These are phyloP conservation scores for Blastocystis sp. DNA, from an alignment of 352 stramenopile genomes.

Conservation along the genomic window DNA sequence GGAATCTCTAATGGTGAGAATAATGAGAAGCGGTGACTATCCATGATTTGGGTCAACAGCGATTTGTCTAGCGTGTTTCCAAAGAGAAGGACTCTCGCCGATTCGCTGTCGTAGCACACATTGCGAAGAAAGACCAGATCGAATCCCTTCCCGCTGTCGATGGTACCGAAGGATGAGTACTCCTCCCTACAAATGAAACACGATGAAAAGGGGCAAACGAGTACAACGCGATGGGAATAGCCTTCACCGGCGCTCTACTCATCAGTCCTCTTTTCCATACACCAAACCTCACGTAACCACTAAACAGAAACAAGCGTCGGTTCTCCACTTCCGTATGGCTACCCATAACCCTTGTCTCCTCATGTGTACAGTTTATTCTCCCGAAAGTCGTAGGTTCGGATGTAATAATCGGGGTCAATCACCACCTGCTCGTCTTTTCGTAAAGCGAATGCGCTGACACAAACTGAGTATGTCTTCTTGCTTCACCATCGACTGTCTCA, in stretches of 20 bases:
- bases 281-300: background rate
- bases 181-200: background rate
- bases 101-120: conserved; percentile 56
- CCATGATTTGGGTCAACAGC: background rate
- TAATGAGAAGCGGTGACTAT: background rate
- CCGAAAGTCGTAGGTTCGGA: conserved; percentile 37
- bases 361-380: conserved; percentile 21
- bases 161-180: background rate
- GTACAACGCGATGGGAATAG: background rate
- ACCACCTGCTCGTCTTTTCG: background rate
- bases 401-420: background rate
- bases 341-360: background rate
- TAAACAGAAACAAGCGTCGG: conserved; percentile 37
- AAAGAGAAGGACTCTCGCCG: conserved; percentile 14
- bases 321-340: conserved; percentile 43
- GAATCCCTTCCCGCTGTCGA: conserved; percentile 28
- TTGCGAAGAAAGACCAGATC: conserved; percentile 38
- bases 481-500: background rate
- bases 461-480: background rate
- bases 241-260: conserved; percentile 3
- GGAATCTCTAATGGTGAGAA: conserved; percentile 24
- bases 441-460: background rate
- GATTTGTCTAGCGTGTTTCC: conserved; percentile 23
- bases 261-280: background rate
- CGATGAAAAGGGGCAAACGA: background rate